Evolutionary conservation across 2,329 filamentous ascomycete genomes (phyloP).

Genomic region (Chaetothyriales sp.): DNA sequence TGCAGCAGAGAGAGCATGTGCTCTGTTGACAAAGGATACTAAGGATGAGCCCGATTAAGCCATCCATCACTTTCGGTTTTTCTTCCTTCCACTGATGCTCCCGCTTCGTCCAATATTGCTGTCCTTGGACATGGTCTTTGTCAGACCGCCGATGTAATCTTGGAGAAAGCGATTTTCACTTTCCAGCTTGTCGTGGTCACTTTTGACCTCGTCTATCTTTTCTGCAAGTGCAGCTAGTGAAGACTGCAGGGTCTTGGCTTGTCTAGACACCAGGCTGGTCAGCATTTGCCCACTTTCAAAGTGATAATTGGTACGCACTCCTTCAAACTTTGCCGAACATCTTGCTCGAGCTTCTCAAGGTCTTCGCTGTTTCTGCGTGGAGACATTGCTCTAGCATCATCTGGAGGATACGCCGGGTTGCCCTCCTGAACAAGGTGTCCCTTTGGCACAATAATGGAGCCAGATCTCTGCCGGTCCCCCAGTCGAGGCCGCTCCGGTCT

Average conservation of each 20-base stretch:
- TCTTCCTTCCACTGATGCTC: constrained; percentile 13
- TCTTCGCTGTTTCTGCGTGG: constrained; percentile 82
- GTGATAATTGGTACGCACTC: constrained; percentile 33
- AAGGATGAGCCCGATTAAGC: neutral
- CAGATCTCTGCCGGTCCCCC: constrained; percentile 62
- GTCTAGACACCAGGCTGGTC: constrained; percentile 38
- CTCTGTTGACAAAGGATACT: neutral
- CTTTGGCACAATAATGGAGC: constrained; percentile 67
- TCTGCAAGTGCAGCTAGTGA: constrained; percentile 82
- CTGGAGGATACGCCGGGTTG: constrained; percentile 64
- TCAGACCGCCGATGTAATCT: constrained; percentile 94
- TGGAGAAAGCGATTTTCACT: constrained; percentile 94
- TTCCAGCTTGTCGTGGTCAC: constrained; percentile 92
- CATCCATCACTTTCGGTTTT: constrained; percentile 13
- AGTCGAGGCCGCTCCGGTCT: constrained; percentile 50
- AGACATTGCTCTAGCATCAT: constrained; percentile 89
- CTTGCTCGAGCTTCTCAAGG: constrained; percentile 71
- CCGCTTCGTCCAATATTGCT: constrained; percentile 28
- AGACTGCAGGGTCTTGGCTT: constrained; percentile 77
- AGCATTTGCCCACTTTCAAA: neutral
- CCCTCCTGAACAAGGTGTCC: constrained; percentile 62
- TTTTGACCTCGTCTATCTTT: constrained; percentile 84
- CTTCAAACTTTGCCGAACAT: constrained; percentile 54
- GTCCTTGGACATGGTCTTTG: constrained; percentile 52
- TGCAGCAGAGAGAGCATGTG: neutral